phyloP scores from a whole-genome alignment of 148 eudicot species.

The Beta vulgaris region DNA sequence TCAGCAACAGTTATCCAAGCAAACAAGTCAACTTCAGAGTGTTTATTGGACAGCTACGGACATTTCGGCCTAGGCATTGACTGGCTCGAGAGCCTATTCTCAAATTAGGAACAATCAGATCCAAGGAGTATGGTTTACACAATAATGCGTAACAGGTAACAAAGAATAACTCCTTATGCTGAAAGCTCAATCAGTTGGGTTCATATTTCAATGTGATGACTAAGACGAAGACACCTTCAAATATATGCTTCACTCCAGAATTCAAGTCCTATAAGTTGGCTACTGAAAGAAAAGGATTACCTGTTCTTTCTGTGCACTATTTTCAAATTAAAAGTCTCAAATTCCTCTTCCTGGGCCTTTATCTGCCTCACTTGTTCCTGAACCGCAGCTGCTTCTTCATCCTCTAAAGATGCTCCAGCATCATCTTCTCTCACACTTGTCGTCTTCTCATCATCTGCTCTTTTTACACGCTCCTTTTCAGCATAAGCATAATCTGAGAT shows the following conservation, averaged over 20 bases:
- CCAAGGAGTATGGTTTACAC: background rate
- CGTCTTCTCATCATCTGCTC: slow-evolving; percentile 43
- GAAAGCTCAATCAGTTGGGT: background rate
- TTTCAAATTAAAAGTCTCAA: slow-evolving; percentile 89
- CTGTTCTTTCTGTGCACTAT: slow-evolving; percentile 97
- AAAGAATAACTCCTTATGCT: too few relatives aligned
- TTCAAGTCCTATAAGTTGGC: background rate
- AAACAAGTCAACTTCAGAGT: too few relatives aligned
- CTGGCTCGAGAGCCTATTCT: background rate
- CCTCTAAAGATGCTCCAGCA: slow-evolving; percentile 69
- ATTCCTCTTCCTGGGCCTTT: slow-evolving; percentile 96
- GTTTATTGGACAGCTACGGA: too few relatives aligned
- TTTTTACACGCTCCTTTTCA: slow-evolving; percentile 51
- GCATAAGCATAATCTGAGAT: slow-evolving; percentile 65
- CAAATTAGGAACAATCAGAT: background rate
- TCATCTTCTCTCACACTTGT: slow-evolving; percentile 59
- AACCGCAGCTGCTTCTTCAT: slow-evolving; percentile 97
- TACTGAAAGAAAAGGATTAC: slow-evolving; percentile 29
- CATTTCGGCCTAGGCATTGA: background rate
- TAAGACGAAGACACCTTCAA: background rate
- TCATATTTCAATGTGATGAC: background rate
- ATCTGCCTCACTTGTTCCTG: slow-evolving; percentile 99
- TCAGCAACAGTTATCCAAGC: too few relatives aligned
- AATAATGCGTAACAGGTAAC: too few relatives aligned
- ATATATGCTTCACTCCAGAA: background rate